Percentiles rank a stretch among this genome's conserved stretches.
Conservation (phyloP, 257 asterid genomes). For the Nemophila menziesii region DNA sequence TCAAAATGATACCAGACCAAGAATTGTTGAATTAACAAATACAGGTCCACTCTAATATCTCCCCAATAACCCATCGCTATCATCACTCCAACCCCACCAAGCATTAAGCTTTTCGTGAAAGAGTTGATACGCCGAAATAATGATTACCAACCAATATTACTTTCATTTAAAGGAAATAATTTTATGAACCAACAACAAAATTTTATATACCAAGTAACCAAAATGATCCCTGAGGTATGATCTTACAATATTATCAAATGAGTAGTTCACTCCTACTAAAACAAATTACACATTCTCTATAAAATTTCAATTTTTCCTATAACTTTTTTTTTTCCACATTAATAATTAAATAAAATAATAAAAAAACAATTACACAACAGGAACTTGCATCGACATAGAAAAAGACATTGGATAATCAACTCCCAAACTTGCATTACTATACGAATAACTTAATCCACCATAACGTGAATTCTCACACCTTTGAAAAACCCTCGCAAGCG, state of each 20-base stretch:
- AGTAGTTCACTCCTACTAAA: slow-evolving; percentile 4
- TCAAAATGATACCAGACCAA: too few species aligned
- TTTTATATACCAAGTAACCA: too few species aligned
- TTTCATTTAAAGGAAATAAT: too few species aligned
- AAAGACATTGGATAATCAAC: slow-evolving; percentile 44
- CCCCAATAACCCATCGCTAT: too few species aligned
- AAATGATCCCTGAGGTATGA: too few species aligned
- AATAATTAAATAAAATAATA: slow-evolving; percentile 31
- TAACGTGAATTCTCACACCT: slow-evolving; percentile 51
- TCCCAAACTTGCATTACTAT: slow-evolving; percentile 49
- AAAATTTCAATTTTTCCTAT: slow-evolving; percentile 14
- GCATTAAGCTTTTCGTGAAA: too few species aligned
- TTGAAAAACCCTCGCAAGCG: slow-evolving; percentile 77
- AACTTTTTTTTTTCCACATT: slow-evolving; percentile 18
- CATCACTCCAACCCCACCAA: too few species aligned
- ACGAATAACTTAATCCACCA: slow-evolving; percentile 51
- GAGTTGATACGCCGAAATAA: too few species aligned
- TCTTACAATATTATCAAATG: background rate
- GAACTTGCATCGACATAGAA: slow-evolving; percentile 71
- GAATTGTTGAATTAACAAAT: too few species aligned
- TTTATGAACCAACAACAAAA: too few species aligned
- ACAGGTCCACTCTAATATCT: too few species aligned
- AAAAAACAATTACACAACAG: slow-evolving; percentile 28
- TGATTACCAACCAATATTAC: too few species aligned
- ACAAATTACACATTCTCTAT: slow-evolving; percentile 1